Base-by-base conservation (phyloP, 805 yeast species). In the Teunomyces tritomae region DNA sequence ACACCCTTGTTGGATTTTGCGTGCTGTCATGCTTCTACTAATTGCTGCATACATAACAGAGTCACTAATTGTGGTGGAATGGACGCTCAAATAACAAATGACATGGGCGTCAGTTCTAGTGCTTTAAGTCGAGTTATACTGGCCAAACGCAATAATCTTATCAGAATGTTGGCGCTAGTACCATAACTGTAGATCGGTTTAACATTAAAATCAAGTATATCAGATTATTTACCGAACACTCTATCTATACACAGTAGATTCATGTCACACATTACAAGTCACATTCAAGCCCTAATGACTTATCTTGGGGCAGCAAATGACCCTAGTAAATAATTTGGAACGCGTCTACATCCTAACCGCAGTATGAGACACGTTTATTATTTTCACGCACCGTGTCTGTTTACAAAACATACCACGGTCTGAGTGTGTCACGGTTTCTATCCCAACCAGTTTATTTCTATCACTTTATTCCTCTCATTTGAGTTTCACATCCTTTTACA, bases 331-430 rank as follows among this genome's bases (percentile, higher is more conserved):
- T 24, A 13, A 8, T 20, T 20, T 24, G 29, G 9, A 26, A 37
- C 40, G 29, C 40, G 40, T 37, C 8, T 20, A 13, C 40, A 26
- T 10, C 29, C 29, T 10, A 8, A 37, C 40, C 40, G 40, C 40
- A 37, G 40, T 26, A 37, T 16, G 13, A 32, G 13, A 37, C 40
- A 37, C 40, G 40, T 13, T 13, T n/a, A 10, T 17, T 26, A 24
- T 37, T 34, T 20, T 37, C 10, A 10, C 27, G 27, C 28, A 37
- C 40, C 40, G 40, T 37, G 40, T 37, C 40, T 37, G 40, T 37
- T 37, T 37, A 37, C 40, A 37, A 37, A 37, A 37, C 40, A 37
- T 24, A 20, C 37, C 44, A 41, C 44, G 44, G 16, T 39, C 34
- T 14, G 30, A 41, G 16, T 9, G 42, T 9, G 42, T 41, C 36